Percentiles rank a stretch among this genome's conserved stretches.
These are phyloP conservation scores for Calcarisporium arbuscula DNA, from an alignment of 2,329 filamentous ascomycete species.

Conservation along the genomic window DNA sequence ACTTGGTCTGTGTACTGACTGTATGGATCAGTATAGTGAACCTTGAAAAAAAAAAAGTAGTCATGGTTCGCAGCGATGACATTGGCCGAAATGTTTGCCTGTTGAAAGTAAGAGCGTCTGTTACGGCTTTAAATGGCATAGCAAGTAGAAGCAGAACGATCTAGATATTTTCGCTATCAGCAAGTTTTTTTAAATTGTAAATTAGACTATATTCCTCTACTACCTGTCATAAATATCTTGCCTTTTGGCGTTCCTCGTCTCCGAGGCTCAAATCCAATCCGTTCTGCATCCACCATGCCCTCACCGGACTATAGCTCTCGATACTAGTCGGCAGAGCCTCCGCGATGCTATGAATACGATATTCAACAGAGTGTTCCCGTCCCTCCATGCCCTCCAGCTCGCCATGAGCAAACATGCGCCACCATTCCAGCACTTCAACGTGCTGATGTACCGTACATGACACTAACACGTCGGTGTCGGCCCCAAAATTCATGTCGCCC, in stretches of 20 bases:
- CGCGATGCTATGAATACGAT: conserved; percentile 92
- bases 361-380: conserved; percentile 67
- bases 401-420: conserved; percentile 63
- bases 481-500: conserved; percentile 60
- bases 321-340: conserved; percentile 88
- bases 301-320: conserved; percentile 60
- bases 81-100: too few relatives aligned
- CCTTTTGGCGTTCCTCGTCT: conserved; percentile 86
- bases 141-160: background rate
- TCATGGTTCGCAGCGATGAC: too few relatives aligned
- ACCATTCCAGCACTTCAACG: conserved; percentile 84
- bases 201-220: too few relatives aligned
- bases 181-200: too few relatives aligned
- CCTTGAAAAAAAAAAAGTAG: too few relatives aligned
- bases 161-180: background rate
- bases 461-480: conserved; percentile 77
- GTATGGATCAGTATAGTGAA: too few relatives aligned
- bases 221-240: conserved; percentile 64
- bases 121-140: background rate
- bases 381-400: conserved; percentile 48
- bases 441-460: conserved; percentile 84
- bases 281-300: conserved; percentile 83
- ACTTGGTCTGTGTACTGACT: too few relatives aligned
- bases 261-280: conserved; percentile 75
- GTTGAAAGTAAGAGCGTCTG: too few relatives aligned